These are phyloP conservation scores for Kurtzmaniella fragi DNA, from an alignment of 805 yeast genomes.

Conservation along the genomic window DNA sequence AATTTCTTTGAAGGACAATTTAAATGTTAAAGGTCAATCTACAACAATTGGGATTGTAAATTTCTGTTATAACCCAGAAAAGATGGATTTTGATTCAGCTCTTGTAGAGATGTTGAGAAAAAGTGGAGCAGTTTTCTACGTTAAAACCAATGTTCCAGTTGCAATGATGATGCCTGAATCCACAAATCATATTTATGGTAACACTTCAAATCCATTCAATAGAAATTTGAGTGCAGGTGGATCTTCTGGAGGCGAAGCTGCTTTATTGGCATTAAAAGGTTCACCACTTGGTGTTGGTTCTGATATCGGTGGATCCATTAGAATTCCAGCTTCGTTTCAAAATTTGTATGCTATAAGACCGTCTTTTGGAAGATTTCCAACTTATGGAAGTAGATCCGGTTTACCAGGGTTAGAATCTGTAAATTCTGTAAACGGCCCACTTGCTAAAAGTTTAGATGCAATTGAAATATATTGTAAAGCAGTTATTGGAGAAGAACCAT, in stretches of 20 bases:
- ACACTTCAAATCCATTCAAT: constrained; percentile 43
- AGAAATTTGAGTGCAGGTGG: constrained; percentile 45
- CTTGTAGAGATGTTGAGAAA: constrained; percentile 37
- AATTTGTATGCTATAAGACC: constrained; percentile 42
- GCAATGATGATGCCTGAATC: constrained; percentile 49
- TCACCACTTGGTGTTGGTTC: constrained; percentile 51
- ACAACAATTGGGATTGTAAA: constrained; percentile 47
- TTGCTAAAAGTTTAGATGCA: constrained; percentile 34
- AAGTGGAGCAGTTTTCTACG: constrained; percentile 50
- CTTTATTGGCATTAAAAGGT: constrained; percentile 40
- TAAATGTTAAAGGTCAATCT: constrained; percentile 43
- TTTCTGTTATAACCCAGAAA: constrained; percentile 33
- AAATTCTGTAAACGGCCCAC: constrained; percentile 45
- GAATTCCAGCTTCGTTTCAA: constrained; percentile 43
- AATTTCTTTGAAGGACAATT: constrained; percentile 37
- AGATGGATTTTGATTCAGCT: constrained; percentile 27
- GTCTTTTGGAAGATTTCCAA: constrained; percentile 41
- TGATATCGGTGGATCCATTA: constrained; percentile 49
- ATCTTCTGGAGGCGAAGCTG: constrained; percentile 52
- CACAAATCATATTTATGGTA: constrained; percentile 40
- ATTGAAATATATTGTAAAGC: constrained; percentile 34
- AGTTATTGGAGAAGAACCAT: constrained; percentile 36
- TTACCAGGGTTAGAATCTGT: constrained; percentile 33
- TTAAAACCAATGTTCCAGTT: constrained; percentile 50
- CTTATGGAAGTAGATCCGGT: constrained; percentile 25